Evolutionary conservation across 768 basidiomycete species (phyloP), one percentile per base, ranked within the genome.

Genomic region (Phlebiopsis gigantea): DNA sequence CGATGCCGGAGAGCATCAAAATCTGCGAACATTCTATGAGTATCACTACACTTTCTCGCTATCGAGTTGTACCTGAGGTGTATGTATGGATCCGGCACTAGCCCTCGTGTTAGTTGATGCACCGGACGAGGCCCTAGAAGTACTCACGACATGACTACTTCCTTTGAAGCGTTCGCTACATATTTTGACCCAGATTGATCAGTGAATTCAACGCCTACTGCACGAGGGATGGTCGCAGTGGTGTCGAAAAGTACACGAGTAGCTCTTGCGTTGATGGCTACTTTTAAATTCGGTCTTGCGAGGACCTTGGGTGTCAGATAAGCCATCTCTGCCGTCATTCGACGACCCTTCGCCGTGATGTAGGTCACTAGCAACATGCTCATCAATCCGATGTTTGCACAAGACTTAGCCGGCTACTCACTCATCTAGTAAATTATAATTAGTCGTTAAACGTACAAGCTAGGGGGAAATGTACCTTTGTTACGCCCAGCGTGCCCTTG

Each of bases 221-320:
- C 86, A 21, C 79, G 78, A 3, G 74, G 75, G 17, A n/a, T 49
- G 5, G 65, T 66, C 14, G 69, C 69, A 22, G 66, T 64, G 5
- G 66, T 65, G 19, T 84, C 79, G 60, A 86, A 82, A 4, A 87
- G 53, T 12, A 90, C 67, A 26, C 75, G 79, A 14, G 83, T 86
- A 1, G 80, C 85, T 6, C 75, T 75, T 0, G 84, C 80, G 48
- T 76, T 69, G 24, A 79, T 77, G 3, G 77, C 78, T 21, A 90
- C 79, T 24, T 74, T 84, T 24, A 90, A 73, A 60, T 90, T 90
- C 7, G 79, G 80, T 41, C 87, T 76, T 6, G 75, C 72, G 5
- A 89, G 75, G 2, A 88, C 87, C 0, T 82, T 73, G 1, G 76
- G 69, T 0, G 85, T 88, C 29, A 90, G 77, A 64, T 89, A 89